Conservation (phyloP, 2,329 filamentous ascomycete genomes). For the Talaromyces pinophilus region DNA sequence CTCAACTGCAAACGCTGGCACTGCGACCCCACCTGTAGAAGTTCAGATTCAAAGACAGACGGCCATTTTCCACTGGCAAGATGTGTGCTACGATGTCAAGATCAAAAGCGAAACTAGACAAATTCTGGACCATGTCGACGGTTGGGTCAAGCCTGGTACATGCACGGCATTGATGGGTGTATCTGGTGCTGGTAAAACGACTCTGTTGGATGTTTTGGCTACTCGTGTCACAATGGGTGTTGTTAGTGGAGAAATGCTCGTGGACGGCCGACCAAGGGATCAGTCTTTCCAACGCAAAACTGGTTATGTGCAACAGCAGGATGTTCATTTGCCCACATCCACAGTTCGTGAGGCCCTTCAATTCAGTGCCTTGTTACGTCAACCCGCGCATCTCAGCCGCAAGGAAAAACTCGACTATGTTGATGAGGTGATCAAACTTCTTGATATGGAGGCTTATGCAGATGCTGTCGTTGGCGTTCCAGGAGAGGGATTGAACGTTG, state of each 20-base stretch:
- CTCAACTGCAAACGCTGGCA: neutral
- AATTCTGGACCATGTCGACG: slow-evolving; percentile 82
- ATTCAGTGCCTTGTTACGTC: slow-evolving; percentile 83
- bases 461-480: slow-evolving; percentile 89
- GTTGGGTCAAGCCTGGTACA: slow-evolving; percentile 92
- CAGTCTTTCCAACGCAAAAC: slow-evolving; percentile 87
- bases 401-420: slow-evolving; percentile 84
- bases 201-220: slow-evolving; percentile 81
- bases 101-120: slow-evolving; percentile 75
- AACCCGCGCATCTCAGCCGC: slow-evolving; percentile 70
- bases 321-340: slow-evolving; percentile 79
- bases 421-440: slow-evolving; percentile 82
- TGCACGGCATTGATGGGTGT: slow-evolving; percentile 88
- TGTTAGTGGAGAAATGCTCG: slow-evolving; percentile 82
- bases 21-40: neutral
- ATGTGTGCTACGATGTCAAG: slow-evolving; percentile 79
- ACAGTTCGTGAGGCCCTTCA: slow-evolving; percentile 86
- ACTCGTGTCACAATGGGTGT: slow-evolving; percentile 87
- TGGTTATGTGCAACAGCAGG: slow-evolving; percentile 89
- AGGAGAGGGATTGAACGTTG: slow-evolving; percentile 70
- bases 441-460: slow-evolving; percentile 88
- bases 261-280: slow-evolving; percentile 73
- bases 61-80: slow-evolving; percentile 81
- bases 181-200: slow-evolving; percentile 92
- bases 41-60: slow-evolving; percentile 63